phyloP scores from a whole-genome alignment of 108 stramenopile species.

The Stephanodiscus triporus region DNA sequence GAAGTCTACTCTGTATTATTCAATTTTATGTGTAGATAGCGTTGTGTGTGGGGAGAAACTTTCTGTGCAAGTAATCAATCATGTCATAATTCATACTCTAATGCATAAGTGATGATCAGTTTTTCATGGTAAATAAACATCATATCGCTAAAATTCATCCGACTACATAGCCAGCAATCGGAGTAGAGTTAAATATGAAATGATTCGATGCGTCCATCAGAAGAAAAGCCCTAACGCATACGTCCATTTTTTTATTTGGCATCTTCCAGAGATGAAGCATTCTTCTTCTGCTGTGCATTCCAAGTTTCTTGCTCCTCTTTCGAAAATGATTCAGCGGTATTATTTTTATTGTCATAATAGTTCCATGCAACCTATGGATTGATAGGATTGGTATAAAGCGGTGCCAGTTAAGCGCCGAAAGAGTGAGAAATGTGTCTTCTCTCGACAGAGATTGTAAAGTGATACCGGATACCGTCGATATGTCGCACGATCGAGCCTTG shows the following conservation, averaged over 20 bases:
- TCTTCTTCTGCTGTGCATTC: conserved; percentile 43
- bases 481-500: too few species aligned
- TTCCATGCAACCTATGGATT: conserved; percentile 54
- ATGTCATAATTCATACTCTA: background rate
- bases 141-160: background rate
- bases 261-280: background rate
- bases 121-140: too few species aligned
- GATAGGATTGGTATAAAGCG: background rate
- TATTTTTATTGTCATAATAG: conserved; percentile 44
- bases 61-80: background rate
- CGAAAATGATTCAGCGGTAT: conserved; percentile 44
- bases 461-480: background rate
- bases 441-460: background rate
- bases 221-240: background rate
- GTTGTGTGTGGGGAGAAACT: too few species aligned
- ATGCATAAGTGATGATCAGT: too few species aligned
- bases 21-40: too few species aligned
- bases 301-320: conserved; percentile 50
- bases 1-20: too few species aligned
- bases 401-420: background rate
- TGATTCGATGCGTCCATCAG: background rate
- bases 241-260: background rate
- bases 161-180: too few species aligned
- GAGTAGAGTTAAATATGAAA: too few species aligned
- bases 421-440: background rate